Base-by-base conservation (phyloP, 2,329 filamentous ascomycete species). In the Claviceps citrina region DNA sequence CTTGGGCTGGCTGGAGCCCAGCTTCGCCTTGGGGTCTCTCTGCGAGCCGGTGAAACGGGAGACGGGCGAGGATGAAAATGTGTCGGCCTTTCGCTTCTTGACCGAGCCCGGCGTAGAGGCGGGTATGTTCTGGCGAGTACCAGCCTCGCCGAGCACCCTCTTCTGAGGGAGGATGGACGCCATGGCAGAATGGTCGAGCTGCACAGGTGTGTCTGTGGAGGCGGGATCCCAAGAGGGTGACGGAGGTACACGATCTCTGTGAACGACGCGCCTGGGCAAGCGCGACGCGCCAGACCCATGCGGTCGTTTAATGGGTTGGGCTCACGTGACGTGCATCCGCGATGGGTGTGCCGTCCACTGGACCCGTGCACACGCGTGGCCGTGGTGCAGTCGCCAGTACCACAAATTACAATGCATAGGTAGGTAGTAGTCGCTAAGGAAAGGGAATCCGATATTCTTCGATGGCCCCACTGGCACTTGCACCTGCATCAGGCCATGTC, bases 21-120 rank as follows among this genome's bases (percentile, higher is more conserved):
- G 57, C 54, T 76, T 78, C 46, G 71, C 73, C 48, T 73, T 72
- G 9, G 63, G 67, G n/a, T 64, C 68, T 55, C 71, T 73, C 49
- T 81, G 73, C 3, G 79, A 78, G 40, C 75, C 71, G 40, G 71
- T 73, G 50, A 82, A 69, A 42, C 70, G 70, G 25, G 67, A 64
- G 10, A 67, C 63, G 13, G 70, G 72, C 2, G 70, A 71, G 4
- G 71, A 73, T 20, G 71, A 65, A 22, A 66, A 61, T 5, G 69
- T 58, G 31, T 91, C 84, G 3, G 40, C 33, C 61, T 84, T 93
- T 46, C 84, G 73, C 63, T 91, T 93, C 69, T 96, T 96, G 38
- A 73, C 63, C 1, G 76, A 62, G 3, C 63, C 54, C 3, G 68
- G 64, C 13, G 78, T 73, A 1, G 71, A 65, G 46, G 71, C 58